Conservation (phyloP, 2,329 filamentous ascomycete species). For the Paracorniculantispora psalliotae region DNA sequence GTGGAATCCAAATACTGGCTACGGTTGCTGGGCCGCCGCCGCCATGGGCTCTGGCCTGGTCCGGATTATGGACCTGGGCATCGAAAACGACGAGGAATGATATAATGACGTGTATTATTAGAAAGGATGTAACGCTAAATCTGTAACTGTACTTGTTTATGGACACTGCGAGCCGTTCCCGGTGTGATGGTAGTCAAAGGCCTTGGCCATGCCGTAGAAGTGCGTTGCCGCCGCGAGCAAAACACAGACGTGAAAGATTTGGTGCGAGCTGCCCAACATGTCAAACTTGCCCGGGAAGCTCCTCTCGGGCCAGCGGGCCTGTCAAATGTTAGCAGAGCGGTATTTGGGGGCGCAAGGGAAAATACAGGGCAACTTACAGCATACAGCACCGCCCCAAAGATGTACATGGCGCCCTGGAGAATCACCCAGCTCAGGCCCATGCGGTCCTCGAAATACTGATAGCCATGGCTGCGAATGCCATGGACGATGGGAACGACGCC, state of each 20-base stretch:
- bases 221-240: slow-evolving; percentile 77
- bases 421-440: slow-evolving; percentile 81
- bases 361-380: slow-evolving; percentile 51
- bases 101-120: neutral
- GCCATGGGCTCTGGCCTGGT: slow-evolving; percentile 64
- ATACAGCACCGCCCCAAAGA: slow-evolving; percentile 80
- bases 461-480: slow-evolving; percentile 63
- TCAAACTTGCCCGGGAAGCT: slow-evolving; percentile 75
- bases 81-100: slow-evolving; percentile 28
- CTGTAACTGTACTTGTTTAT: slow-evolving; percentile 5
- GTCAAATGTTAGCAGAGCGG: slow-evolving; percentile 18
- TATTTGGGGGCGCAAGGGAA: neutral
- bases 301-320: slow-evolving; percentile 79
- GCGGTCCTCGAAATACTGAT: slow-evolving; percentile 58
- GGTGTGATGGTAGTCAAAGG: slow-evolving; percentile 80
- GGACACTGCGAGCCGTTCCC: slow-evolving; percentile 48
- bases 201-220: slow-evolving; percentile 72
- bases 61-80: slow-evolving; percentile 60
- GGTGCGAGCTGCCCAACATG: slow-evolving; percentile 88
- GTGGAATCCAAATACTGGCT: slow-evolving; percentile 65
- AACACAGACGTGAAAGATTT: slow-evolving; percentile 91
- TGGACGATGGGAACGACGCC: slow-evolving; percentile 81
- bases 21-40: slow-evolving; percentile 61
- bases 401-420: slow-evolving; percentile 76
- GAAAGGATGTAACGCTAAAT: slow-evolving; percentile 4